Evolutionary conservation across 768 basidiomycete genomes (phyloP).

Genomic region (Podaxis pistillaris): DNA sequence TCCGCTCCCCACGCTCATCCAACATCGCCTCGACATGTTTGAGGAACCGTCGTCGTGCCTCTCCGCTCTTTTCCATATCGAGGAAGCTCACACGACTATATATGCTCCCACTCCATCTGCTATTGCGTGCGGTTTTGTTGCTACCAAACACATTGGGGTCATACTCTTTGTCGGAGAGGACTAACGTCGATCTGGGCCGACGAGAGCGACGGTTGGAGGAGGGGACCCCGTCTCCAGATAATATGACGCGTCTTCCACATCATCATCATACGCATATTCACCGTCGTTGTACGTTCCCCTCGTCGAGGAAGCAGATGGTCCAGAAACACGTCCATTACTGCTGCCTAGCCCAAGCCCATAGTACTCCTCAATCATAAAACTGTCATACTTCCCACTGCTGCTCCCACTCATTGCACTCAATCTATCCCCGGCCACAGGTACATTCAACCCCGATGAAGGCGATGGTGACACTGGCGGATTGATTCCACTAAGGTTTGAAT

Average conservation of each 20-base stretch:
- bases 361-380: constrained; percentile 14
- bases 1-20: constrained; percentile 30
- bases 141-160: background rate
- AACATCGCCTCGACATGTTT: constrained; percentile 53
- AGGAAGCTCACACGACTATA: constrained; percentile 53
- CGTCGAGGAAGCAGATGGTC: too few relatives aligned
- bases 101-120: constrained; percentile 45
- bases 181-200: background rate
- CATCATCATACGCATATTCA: background rate
- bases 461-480: background rate
- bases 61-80: constrained; percentile 51
- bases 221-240: constrained; percentile 4
- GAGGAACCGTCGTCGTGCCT: constrained; percentile 48
- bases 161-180: background rate
- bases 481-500: background rate
- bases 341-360: constrained; percentile 1
- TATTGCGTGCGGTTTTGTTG: constrained; percentile 14
- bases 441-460: background rate
- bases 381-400: constrained; percentile 1
- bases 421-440: background rate
- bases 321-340: background rate
- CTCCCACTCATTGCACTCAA: background rate
- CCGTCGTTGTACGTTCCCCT: background rate
- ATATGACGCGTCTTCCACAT: constrained; percentile 6
- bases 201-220: background rate